Evolutionary conservation across 164 flowering plant species (phyloP).

Genomic region (Magnolia sinica): DNA sequence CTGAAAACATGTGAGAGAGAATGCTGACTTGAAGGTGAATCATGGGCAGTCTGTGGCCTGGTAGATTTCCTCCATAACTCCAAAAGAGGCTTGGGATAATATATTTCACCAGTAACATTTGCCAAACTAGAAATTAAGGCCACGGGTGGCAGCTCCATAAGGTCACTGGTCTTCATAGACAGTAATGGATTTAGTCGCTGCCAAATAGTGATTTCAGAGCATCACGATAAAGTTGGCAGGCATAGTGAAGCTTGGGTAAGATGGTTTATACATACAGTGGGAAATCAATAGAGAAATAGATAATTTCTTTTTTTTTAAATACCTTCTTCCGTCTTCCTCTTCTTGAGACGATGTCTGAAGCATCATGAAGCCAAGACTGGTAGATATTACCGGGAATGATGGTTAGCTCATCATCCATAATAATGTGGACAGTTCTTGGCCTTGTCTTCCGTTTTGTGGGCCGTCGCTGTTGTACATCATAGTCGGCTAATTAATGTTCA

Average conservation of each 20-base stretch:
- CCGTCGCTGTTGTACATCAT: constrained; percentile 27
- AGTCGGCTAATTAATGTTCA: constrained; percentile 20
- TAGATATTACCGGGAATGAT: constrained; percentile 61
- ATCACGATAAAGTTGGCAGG: not conserved
- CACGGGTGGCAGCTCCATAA: constrained; percentile 66
- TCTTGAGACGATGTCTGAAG: constrained; percentile 55
- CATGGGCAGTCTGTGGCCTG: constrained; percentile 32
- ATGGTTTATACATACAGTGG: not conserved
- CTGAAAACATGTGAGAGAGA: constrained; percentile 4
- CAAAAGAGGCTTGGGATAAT: constrained; percentile 60
- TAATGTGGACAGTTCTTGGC: constrained; percentile 18
- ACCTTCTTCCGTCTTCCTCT: constrained; percentile 65
- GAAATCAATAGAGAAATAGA: not conserved
- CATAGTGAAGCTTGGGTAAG: not conserved
- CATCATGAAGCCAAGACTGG: constrained; percentile 76
- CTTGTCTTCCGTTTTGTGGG: constrained; percentile 42
- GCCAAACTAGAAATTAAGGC: constrained; percentile 40
- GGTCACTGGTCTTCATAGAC: constrained; percentile 41
- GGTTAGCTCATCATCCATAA: constrained; percentile 69
- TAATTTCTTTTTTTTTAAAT: not conserved
- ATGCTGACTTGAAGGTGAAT: constrained; percentile 57
- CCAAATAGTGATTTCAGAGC: not conserved
- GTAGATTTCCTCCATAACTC: constrained; percentile 48
- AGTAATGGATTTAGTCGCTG: constrained; percentile 29
- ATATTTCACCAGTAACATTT: constrained; percentile 25